Conservation (phyloP, 495 filamentous ascomycete genomes). For the Trichoderma gamsii region DNA sequence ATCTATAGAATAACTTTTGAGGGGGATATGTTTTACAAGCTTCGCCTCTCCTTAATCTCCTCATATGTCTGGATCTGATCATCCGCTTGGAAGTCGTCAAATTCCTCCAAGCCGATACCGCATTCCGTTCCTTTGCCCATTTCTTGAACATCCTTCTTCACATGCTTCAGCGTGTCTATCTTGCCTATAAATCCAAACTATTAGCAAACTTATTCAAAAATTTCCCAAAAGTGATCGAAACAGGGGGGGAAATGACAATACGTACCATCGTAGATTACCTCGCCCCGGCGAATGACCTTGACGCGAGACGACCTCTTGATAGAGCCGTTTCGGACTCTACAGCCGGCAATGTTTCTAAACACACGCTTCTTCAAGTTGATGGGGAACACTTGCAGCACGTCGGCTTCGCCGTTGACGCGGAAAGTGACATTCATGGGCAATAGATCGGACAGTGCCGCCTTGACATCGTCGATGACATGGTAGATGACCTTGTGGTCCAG, state of each 20-base stretch:
- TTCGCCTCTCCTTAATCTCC: constrained; percentile 65
- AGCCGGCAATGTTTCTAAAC: constrained; percentile 73
- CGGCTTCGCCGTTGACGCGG: constrained; percentile 80
- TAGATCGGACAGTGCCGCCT: constrained; percentile 56
- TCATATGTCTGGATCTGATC: constrained; percentile 87
- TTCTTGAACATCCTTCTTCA: constrained; percentile 82
- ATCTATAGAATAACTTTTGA: constrained; percentile 1
- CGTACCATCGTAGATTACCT: constrained; percentile 75
- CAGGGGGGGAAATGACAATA: constrained; percentile 16
- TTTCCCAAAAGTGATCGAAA: constrained; percentile 11
- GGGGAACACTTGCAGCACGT: constrained; percentile 73
- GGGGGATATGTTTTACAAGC: constrained; percentile 40
- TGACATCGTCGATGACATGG: constrained; percentile 77
- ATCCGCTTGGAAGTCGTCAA: constrained; percentile 69
- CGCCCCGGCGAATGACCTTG: constrained; percentile 60
- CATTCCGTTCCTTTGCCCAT: constrained; percentile 91
- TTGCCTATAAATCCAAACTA: constrained; percentile 45
- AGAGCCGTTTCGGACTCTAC: constrained; percentile 76
- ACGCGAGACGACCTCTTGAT: constrained; percentile 57
- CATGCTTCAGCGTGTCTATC: constrained; percentile 75
- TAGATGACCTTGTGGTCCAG: constrained; percentile 92
- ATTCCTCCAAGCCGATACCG: constrained; percentile 77
- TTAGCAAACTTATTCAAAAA: too few relatives aligned
- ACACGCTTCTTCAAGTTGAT: constrained; percentile 69
- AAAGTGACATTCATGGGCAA: constrained; percentile 58